These are phyloP conservation scores for Neltuma alba DNA, from an alignment of 306 rosid species.

Conservation along the genomic window DNA sequence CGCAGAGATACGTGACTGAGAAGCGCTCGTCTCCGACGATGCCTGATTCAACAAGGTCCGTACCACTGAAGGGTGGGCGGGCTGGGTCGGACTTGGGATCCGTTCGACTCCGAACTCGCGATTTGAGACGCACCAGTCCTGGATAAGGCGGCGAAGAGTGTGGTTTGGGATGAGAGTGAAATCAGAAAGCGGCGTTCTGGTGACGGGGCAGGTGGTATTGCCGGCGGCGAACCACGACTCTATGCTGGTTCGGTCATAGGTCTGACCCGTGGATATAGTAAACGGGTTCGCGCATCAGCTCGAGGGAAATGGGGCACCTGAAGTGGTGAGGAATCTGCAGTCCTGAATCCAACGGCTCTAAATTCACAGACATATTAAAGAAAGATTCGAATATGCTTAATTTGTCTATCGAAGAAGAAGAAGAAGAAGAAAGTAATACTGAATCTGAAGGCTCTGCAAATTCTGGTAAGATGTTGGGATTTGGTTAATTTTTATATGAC, in stretches of 20 bases:
- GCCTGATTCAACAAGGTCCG: constrained; percentile 62
- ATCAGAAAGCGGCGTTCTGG: constrained; percentile 61
- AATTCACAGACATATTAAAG: constrained; percentile 71
- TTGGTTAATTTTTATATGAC: constrained; percentile 47
- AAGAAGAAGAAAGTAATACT: constrained; percentile 21
- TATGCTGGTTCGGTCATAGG: constrained; percentile 85
- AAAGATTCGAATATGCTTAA: background rate
- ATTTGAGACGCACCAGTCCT: constrained; percentile 90
- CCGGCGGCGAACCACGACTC: constrained; percentile 92
- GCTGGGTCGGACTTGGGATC: constrained; percentile 88
- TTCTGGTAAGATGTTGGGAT: constrained; percentile 41
- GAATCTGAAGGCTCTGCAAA: constrained; percentile 59
- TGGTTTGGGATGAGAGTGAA: constrained; percentile 87
- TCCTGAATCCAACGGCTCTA: constrained; percentile 84
- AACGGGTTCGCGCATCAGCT: constrained; percentile 94
- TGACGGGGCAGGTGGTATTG: constrained; percentile 89
- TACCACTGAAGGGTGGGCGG: constrained; percentile 66
- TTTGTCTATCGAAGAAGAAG: background rate
- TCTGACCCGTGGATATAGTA: constrained; percentile 86
- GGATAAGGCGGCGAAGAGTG: constrained; percentile 87
- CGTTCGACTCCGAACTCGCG: constrained; percentile 73
- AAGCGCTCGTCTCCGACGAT: constrained; percentile 47
- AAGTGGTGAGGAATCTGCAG: constrained; percentile 82
- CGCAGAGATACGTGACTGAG: constrained; percentile 53
- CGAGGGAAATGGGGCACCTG: constrained; percentile 88